Percentiles rank a stretch among this genome's conserved stretches.
Evolutionary conservation across 2,329 filamentous ascomycete species (phyloP).

Genomic region (Microsporum ferrugineum): DNA sequence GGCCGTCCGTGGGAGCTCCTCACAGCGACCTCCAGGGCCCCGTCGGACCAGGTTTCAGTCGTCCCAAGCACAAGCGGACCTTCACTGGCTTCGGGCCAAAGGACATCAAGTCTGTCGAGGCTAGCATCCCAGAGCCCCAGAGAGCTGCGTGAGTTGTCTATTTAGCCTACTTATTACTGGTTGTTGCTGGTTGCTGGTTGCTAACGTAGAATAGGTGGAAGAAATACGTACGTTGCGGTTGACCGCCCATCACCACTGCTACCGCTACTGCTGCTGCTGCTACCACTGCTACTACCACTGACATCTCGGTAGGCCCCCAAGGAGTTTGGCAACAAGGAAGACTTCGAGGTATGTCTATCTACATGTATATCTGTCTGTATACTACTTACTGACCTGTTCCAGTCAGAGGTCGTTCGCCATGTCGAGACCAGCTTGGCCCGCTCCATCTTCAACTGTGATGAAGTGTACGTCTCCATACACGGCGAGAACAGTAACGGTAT

Average conservation of each 20-base stretch:
- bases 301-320: conserved; percentile 42
- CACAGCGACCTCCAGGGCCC: conserved; percentile 78
- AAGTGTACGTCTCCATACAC: conserved; percentile 39
- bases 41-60: conserved; percentile 71
- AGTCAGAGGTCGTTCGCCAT: conserved; percentile 79
- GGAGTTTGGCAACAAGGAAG: conserved; percentile 66
- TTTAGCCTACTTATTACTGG: background rate
- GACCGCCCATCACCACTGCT: background rate
- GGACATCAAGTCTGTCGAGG: conserved; percentile 91
- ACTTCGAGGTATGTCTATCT: conserved; percentile 49
- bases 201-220: conserved; percentile 39
- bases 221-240: conserved; percentile 41
- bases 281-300: background rate
- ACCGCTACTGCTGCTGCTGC: too few relatives aligned
- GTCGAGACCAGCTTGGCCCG: conserved; percentile 93
- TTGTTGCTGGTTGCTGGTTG: background rate
- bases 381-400: conserved; percentile 15
- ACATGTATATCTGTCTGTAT: background rate
- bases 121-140: conserved; percentile 78
- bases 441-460: conserved; percentile 97
- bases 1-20: conserved; percentile 68
- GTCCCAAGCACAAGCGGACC: conserved; percentile 96
- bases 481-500: background rate
- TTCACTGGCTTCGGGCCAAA: conserved; percentile 80
- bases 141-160: conserved; percentile 53